Conservation (phyloP, 2,329 filamentous ascomycete genomes). For the Trichoderma koningii region DNA sequence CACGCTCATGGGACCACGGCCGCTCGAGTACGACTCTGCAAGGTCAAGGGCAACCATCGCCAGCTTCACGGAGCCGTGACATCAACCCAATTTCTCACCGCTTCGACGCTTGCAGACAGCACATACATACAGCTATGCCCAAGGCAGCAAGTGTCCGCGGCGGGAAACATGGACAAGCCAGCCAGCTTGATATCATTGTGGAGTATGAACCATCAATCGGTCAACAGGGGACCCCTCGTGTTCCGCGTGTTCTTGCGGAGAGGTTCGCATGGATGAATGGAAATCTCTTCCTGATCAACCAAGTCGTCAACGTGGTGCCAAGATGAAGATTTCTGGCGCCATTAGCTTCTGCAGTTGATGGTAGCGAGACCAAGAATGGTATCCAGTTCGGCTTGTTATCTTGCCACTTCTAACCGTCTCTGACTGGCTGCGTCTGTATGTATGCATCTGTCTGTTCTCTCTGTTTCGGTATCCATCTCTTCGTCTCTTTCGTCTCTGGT, state of each 20-base stretch:
- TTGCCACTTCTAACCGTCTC: no score
- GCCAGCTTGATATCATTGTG: slow-evolving; percentile 22
- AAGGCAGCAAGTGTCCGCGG: slow-evolving; percentile 19
- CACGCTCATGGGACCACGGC: background rate
- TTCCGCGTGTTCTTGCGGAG: slow-evolving; percentile 17
- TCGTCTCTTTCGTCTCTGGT: background rate
- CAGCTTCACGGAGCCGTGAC: background rate
- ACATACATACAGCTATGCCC: slow-evolving; percentile 23
- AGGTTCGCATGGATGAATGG: no score
- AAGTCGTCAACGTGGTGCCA: slow-evolving; percentile 2
- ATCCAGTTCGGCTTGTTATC: background rate
- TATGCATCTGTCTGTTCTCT: no score
- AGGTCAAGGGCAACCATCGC: background rate
- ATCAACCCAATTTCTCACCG: slow-evolving; percentile 16
- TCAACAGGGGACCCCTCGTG: slow-evolving; percentile 16
- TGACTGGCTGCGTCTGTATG: no score
- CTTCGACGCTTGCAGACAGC: slow-evolving; percentile 10
- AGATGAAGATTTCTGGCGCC: slow-evolving; percentile 4
- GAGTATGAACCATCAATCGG: slow-evolving; percentile 14
- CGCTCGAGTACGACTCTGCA: background rate
- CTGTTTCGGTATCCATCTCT: background rate
- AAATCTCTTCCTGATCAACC: background rate
- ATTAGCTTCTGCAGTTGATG: background rate
- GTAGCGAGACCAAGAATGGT: background rate
- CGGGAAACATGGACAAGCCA: slow-evolving; percentile 15